Evolutionary conservation across 345 rosid genomes (phyloP), one percentile per base, ranked within the genome.

Genomic region (Excoecaria agallocha): DNA sequence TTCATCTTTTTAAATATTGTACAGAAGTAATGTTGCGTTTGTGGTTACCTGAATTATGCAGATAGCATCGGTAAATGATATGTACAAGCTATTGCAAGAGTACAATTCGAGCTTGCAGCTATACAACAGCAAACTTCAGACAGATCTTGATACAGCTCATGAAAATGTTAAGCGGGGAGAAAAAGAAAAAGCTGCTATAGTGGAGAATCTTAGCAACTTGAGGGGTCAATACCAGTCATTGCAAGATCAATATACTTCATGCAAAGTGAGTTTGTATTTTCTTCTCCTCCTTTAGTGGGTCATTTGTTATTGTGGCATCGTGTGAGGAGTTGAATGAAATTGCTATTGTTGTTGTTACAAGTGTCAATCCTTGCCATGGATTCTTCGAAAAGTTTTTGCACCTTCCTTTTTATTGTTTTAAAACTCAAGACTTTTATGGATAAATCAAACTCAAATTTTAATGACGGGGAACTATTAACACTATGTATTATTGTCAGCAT

Each of bases 61-160:
- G 99, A 89, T 93, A 83, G 77, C 84, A 22, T 91, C 99, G 6
- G 80, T 91, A 10, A 93, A 86, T 84, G 99, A 95, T 77, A 95
- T 95, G 98, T 95, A 95, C 89, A 91, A 90, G 86, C 87, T 91
- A 62, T 74, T 95, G 65, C 99, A 91, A 78, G 99, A 95, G 80
- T 95, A 93, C 80, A 95, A 95, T 77, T 85, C 96, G 68, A 92
- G 99, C 86, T 84, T 95, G 83, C 99, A 95, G 83, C 87, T 87
- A 59, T 95, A 95, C 74, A 95, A 95, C 69, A 86, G 88, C 82
- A 95, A 93, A 74, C 98, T 95, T 63, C 99, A 95, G 86, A 84
- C 86, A n/a, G 99, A 95, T 77, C 90, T 95, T 74, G 94, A 89
- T 66, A 74, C 88, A 75, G 90, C 98, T 66, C 94, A 87, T 1